Evolutionary conservation across 2,329 filamentous ascomycete genomes (phyloP), one percentile per base, ranked within the genome.

Genomic region (Blastomyces parvus): DNA sequence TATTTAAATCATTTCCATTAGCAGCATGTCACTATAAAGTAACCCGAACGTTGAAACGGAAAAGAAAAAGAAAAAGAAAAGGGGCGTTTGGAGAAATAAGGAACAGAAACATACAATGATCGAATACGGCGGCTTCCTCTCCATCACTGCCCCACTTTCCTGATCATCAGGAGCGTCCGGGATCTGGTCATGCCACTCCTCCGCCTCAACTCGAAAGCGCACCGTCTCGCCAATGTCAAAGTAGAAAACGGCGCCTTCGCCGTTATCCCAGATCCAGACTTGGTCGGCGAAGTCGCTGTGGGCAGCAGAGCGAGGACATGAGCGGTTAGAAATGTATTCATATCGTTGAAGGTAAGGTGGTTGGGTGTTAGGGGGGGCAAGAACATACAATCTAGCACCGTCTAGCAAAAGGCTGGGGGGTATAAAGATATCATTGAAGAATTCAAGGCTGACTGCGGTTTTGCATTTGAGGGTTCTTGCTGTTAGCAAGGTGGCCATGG

Each of bases 201-300:
- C 94, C 60, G 88, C 84, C 69, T 95, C 86, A 50, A 97, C 87
- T 27, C 91, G 84, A 70, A 97, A 89, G 50, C 93, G 85, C 36
- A 96, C 92, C 70, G 88, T 86, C 78, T 97, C 94, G 71, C 93
- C 88, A 70, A 87, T 88, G 75, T 99, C 94, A 75, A 94, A 96
- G 74, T 88, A 96, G 68, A 96, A 85, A 36, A 86, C 83, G 19
- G 86, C 82, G 38, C 84, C 87, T 19, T 91, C 83, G 33, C 84
- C 89, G 11, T 86, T 84, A 38, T 88, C 84, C 90, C 91, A 97
- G 48, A 93, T 84, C 88, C 90, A 97, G 2, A 90, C 83, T 69
- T 89, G 85, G 69, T 96, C 89, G 63, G 83, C 83, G 66, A 87
- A 84, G 66, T 90, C 86, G 70, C 88, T 91, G 64, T 55, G 40